Percentiles rank a stretch among this genome's conserved stretches.
Evolutionary conservation across 176 grass and related monocot genomes (phyloP).

Genomic region (Sorghum bicolor): DNA sequence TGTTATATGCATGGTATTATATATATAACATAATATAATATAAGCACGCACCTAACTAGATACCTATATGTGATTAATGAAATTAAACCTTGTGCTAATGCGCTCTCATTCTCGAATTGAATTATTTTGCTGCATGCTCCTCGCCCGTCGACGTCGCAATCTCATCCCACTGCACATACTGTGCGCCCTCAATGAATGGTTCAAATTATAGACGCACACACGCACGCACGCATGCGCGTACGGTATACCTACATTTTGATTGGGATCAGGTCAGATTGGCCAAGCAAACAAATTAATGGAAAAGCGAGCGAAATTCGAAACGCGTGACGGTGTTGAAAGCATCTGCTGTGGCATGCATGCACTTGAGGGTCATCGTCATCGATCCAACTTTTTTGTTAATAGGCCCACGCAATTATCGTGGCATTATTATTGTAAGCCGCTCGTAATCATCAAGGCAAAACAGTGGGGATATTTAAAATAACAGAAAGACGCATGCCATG

Average conservation of each 20-base stretch:
- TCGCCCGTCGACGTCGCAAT: not conserved
- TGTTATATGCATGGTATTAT: too few relatives aligned
- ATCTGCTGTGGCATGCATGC: not conserved
- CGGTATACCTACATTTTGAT: not conserved
- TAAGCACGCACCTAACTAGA: not conserved
- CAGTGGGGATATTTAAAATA: too few relatives aligned
- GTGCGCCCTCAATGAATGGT: not conserved
- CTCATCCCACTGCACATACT: too few relatives aligned
- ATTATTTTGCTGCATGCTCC: not conserved
- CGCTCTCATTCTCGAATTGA: not conserved
- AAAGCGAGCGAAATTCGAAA: conserved; percentile 20
- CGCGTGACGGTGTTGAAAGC: not conserved
- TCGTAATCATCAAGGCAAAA: too few relatives aligned
- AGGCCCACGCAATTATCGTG: not conserved
- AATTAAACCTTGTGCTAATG: not conserved
- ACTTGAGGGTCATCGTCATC: not conserved
- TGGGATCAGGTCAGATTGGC: not conserved
- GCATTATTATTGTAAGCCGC: too few relatives aligned
- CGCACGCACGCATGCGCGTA: not conserved
- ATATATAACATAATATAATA: too few relatives aligned
- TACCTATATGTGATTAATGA: not conserved
- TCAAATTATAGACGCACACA: not conserved
- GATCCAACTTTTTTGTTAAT: not conserved
- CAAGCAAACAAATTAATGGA: not conserved
- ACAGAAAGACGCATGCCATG: too few relatives aligned